Base-by-base conservation (phyloP, 2,329 filamentous ascomycete genomes). In the Sclerotinia glacialis region DNA sequence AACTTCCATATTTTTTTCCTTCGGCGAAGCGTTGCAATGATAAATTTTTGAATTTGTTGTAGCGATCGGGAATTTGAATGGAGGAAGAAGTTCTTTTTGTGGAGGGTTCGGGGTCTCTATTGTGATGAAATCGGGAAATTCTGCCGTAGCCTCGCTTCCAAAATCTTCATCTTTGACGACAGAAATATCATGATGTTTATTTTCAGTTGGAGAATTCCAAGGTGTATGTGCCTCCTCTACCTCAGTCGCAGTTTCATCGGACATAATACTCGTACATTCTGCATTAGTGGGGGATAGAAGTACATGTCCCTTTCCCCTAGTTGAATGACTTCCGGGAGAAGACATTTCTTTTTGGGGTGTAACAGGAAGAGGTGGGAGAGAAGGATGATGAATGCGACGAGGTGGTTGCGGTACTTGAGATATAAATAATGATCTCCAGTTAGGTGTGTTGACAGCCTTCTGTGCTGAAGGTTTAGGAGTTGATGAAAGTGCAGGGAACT, bases 221-320 rank as follows among this genome's bases (percentile, higher is more conserved):
- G 31, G 63, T 12, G 18, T 40, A 11, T 12, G 31, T 37, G 3
- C 28, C 12, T 60, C 46, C 11, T 49, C 47, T 61, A 2, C 46
- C 5, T 61, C 58, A 21, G 49, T n/a, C 1, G 44, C 44, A 5
- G 54, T 60, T 31, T 60, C 63, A 14, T 16, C 21, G 18, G 63
- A 65, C 12, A 23, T 16, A 37, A 44, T 44, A 60, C 63, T 65
- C 53, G 60, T 65, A 44, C 44, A 60, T 60, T 50, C 54, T 42
- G 54, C 46, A 1, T 21, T 23, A 44, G 44, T 40, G 5, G 63
- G 37, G 5, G 63, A 49, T 9, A 21, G 6, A 60, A 60, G 16
- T 34, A 11, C 5, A 37, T 0, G 18, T 7, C 49, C 42, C 40
- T 60, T 42, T 37, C 42, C 54, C 11, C 9, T 4, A 6, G 23